These are phyloP conservation scores for Aspergillus fijiensis DNA, from an alignment of 2,329 filamentous ascomycete species.

Conservation along the genomic window DNA sequence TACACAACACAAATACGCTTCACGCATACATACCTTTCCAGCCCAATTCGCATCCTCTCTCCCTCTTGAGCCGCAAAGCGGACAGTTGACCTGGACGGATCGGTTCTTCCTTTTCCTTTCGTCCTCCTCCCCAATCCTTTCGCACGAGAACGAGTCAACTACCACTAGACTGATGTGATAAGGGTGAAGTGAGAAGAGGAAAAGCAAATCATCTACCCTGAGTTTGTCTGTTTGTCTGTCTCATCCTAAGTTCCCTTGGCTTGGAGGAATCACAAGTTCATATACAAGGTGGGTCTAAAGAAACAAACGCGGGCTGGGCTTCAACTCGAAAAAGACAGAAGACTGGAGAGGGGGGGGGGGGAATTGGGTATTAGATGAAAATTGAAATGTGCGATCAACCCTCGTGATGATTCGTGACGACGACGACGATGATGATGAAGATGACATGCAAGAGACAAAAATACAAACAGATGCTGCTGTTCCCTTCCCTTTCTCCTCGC, in stretches of 20 bases:
- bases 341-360: not conserved
- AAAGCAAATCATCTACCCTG: slow-evolving; percentile 16
- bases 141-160: not conserved
- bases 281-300: slow-evolving; percentile 11
- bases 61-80: not conserved
- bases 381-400: not conserved
- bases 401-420: not conserved
- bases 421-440: not conserved
- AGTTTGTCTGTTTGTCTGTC: not conserved
- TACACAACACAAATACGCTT: not conserved
- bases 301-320: slow-evolving; percentile 5
- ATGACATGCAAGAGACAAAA: not conserved
- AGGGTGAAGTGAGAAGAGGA: not conserved
- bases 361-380: not conserved
- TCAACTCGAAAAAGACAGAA: not conserved
- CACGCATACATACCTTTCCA: not conserved
- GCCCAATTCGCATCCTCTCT: not conserved
- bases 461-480: not conserved
- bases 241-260: slow-evolving; percentile 8
- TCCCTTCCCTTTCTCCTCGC: not conserved
- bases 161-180: not conserved
- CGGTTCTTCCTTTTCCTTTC: not conserved
- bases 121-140: not conserved
- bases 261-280: slow-evolving; percentile 7
- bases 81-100: not conserved